Evolutionary conservation across 2,329 filamentous ascomycete species (phyloP).

Genomic region (Aspergillus sclerotialis): DNA sequence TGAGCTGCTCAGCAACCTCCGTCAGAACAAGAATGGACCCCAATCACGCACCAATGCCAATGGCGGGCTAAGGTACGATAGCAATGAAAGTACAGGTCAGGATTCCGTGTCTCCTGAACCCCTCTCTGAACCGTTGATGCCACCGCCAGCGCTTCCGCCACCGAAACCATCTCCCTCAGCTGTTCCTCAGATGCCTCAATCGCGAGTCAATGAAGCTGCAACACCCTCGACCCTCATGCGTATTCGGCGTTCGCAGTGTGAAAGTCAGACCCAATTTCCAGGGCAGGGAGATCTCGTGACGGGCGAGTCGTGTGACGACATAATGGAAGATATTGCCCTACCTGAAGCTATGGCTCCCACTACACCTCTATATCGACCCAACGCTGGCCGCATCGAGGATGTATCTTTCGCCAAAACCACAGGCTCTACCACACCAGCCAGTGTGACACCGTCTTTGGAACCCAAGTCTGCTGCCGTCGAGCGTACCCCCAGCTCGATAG

Average conservation of each 20-base stretch:
- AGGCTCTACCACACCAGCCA: conserved; percentile 57
- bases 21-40: conserved; percentile 24
- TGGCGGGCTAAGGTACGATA: conserved; percentile 27
- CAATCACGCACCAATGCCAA: conserved; percentile 19
- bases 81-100: conserved; percentile 39
- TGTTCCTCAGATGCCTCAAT: conserved; percentile 21
- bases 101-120: conserved; percentile 45
- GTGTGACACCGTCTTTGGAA: conserved; percentile 49
- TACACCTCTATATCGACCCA: conserved; percentile 34
- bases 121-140: conserved; percentile 45
- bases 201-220: conserved; percentile 52
- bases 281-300: conserved; percentile 28
- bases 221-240: conserved; percentile 87
- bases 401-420: conserved; percentile 26
- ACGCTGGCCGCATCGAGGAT: conserved; percentile 46
- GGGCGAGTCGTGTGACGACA: conserved; percentile 44
- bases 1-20: conserved; percentile 27
- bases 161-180: conserved; percentile 36
- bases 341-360: conserved; percentile 62
- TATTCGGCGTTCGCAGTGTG: conserved; percentile 46
- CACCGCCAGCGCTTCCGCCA: conserved; percentile 40
- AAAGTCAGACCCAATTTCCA: conserved; percentile 30
- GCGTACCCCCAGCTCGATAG: conserved; percentile 29
- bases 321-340: conserved; percentile 61
- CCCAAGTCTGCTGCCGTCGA: conserved; percentile 27